Base-by-base conservation (phyloP, 164 flowering plant genomes). In the Taxillus chinensis region DNA sequence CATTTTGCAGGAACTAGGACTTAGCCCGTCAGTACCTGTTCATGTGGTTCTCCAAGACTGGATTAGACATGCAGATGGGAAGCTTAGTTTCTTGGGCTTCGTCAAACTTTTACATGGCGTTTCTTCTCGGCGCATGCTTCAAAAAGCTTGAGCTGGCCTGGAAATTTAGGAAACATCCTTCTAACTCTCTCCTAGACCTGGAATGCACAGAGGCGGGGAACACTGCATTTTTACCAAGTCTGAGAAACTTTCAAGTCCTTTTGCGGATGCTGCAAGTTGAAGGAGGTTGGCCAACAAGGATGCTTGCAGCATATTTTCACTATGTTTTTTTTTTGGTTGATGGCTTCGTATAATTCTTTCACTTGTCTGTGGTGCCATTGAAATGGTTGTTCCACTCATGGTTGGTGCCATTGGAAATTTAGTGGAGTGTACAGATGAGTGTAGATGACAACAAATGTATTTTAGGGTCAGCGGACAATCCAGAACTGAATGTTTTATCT, bases 11-110 rank as follows among this genome's bases (percentile, higher is more conserved):
- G 98, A 92, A 68, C 93, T 92, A 51, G 96, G 98, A 57, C 92
- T 92, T 59, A 70, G 95, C 66, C 86, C 98, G 50, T 84, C 92
- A 8, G 84, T 92, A 40, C 96, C 98, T 0, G 86, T 92, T 55
- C 98, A 92, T 48, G 91, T 83, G 41, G 98, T 92, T 65, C 91
- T 92, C 61, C 89, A 92, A 55, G 98, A 92, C 67, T 92, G 98
- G 98, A 87, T 92, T 38, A 71, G 96, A 68, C 96, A 89, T 60
- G 67, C 90, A 2, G 98, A 92, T 68, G 98, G 98, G 40, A 92
- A 86, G 74, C 91, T 92, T 43, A 92, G 96, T 69, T 92, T 89
- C 86, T 62, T 86, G 75, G 98, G 98, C 45, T 92, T 92, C 69
- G 89, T 89, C 54, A 79, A 87, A 65, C 91, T 92, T 56, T 71